Conservation (phyloP, 1,139 yeast genomes). For the Geotrichum restrictum region DNA sequence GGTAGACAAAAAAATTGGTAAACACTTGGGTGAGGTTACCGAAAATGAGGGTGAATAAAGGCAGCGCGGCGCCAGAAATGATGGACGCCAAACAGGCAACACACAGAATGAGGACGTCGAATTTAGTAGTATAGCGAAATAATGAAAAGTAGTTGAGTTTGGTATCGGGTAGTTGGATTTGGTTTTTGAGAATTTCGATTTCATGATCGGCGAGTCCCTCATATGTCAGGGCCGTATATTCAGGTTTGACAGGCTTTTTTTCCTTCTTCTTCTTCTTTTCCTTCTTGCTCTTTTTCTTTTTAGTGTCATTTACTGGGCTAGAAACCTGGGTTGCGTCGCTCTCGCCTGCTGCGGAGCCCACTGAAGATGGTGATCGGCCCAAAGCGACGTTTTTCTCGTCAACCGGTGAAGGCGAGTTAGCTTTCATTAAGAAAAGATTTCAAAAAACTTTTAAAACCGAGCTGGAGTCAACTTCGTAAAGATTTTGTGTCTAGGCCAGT, state of each 20-base stretch:
- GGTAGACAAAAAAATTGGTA: constrained; percentile 34
- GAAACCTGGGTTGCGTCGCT: too few relatives aligned
- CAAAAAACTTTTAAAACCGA: too few relatives aligned
- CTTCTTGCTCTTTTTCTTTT: background rate
- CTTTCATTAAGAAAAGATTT: too few relatives aligned
- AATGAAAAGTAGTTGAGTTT: constrained; percentile 34
- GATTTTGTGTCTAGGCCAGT: too few relatives aligned
- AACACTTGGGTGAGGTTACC: constrained; percentile 42
- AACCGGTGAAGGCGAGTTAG: too few relatives aligned
- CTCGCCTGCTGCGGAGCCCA: too few relatives aligned
- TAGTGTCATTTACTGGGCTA: background rate
- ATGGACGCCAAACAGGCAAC: constrained; percentile 37
- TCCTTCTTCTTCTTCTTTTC: background rate
- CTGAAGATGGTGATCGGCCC: too few relatives aligned
- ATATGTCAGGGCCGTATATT: background rate
- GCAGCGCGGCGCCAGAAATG: constrained; percentile 41
- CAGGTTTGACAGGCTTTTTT: background rate
- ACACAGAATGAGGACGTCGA: constrained; percentile 32
- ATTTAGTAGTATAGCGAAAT: constrained; percentile 38
- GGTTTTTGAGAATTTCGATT: constrained; percentile 36
- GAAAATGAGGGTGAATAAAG: constrained; percentile 42
- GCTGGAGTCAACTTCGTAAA: too few relatives aligned
- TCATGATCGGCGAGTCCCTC: constrained; percentile 25
- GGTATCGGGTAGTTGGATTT: constrained; percentile 30
- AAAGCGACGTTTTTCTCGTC: too few relatives aligned